Evolutionary conservation across 2,329 filamentous ascomycete genomes (phyloP), one percentile per base, ranked within the genome.

Genomic region (Botrytis sinoallii): DNA sequence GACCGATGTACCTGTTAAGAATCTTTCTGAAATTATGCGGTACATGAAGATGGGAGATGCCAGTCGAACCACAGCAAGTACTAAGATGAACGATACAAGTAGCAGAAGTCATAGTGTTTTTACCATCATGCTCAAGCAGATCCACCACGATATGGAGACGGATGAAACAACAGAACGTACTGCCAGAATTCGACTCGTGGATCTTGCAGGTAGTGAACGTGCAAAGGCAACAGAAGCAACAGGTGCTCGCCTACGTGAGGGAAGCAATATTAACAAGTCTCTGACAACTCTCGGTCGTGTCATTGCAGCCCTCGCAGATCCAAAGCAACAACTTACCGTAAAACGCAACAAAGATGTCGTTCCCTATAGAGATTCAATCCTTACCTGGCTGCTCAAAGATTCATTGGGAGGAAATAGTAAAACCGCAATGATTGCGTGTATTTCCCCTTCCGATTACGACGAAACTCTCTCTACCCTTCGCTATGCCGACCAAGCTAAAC

Each of bases 61-160:
- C 76, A 97, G 93, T 74, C 91, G 96, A 66, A 98, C 96, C 0
- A 92, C 90, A 32, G 96, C 96, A 22, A 94, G 93, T 81, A 99
- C 96, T 74, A 98, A 98, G 85, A 99, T 99, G 96, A 99, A 99
- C 83, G 96, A 99, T 83, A 98, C 95, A 4, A 97, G 94, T 71
- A 97, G 94, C 76, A 93, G 96, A 82, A 97, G 94, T 76, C 96
- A 99, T 81, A 94, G 96, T 12, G 96, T 99, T 74, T 99, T 99
- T 83, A 99, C 96, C 42, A 96, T 99, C 79, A 96, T 97, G 85
- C 87, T 99, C 74, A 98, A 97, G 84, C 96, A 98, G 83, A 99
- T 99, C 77, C 95, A 98, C 81, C 95, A 98, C 83, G 95, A 98
- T 79, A 92, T 98, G 84, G 92, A 94, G 71, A 97, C 94, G n/a